Evolutionary conservation across 2,329 filamentous ascomycete species (phyloP).

Genomic region (Botrytis galanthina): DNA sequence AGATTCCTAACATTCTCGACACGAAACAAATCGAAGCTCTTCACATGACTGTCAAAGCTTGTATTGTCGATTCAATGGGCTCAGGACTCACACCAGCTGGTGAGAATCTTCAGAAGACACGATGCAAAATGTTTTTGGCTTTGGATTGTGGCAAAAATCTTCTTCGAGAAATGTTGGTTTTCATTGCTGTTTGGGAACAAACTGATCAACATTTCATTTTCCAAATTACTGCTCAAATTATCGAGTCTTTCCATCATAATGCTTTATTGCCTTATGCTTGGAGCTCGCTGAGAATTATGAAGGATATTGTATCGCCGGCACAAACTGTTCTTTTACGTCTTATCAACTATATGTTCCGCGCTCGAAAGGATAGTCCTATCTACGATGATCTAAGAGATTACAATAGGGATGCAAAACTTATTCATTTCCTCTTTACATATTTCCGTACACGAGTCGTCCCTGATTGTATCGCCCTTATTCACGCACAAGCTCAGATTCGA

Average conservation of each 20-base stretch:
- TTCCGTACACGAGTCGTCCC: conserved; percentile 92
- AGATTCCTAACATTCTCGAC: conserved; percentile 90
- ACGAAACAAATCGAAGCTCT: conserved; percentile 94
- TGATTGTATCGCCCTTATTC: conserved; percentile 91
- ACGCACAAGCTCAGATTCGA: conserved; percentile 86
- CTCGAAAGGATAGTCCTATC: conserved; percentile 44
- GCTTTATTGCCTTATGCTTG: conserved; percentile 89
- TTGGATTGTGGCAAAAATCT: conserved; percentile 89
- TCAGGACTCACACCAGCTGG: conserved; percentile 64
- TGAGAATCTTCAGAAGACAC: conserved; percentile 84
- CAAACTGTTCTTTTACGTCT: conserved; percentile 91
- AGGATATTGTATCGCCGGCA: conserved; percentile 93
- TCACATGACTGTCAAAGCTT: conserved; percentile 96
- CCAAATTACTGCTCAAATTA: conserved; percentile 93
- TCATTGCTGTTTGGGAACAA: conserved; percentile 96
- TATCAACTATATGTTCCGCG: conserved; percentile 83
- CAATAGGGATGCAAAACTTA: conserved; percentile 57
- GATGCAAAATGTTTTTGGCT: conserved; percentile 85
- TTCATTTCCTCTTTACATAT: conserved; percentile 89
- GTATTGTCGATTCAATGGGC: conserved; percentile 80
- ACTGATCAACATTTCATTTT: conserved; percentile 92
- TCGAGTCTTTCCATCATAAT: conserved; percentile 87
- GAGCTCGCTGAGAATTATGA: conserved; percentile 85
- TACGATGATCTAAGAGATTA: conserved; percentile 53
- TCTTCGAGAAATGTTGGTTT: conserved; percentile 85